phyloP scores from a whole-genome alignment of 352 stramenopile species.

The Phytophthora crassamura region DNA sequence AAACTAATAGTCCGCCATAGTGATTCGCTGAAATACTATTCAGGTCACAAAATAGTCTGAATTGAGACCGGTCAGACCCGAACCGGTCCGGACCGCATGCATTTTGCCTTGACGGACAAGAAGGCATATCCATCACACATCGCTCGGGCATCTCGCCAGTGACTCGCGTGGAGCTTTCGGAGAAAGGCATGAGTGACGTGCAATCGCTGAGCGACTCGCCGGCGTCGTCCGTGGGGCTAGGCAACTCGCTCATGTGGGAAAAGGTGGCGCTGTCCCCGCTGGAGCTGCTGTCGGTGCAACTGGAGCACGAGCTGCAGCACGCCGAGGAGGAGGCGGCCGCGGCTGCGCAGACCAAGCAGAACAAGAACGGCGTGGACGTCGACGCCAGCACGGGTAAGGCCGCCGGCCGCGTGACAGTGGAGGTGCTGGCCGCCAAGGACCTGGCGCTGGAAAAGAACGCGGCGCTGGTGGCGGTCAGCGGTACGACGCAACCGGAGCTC shows the following conservation, averaged over 20 bases:
- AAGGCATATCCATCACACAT: constrained; percentile 33
- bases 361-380: constrained; percentile 84
- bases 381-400: constrained; percentile 62
- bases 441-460: constrained; percentile 37
- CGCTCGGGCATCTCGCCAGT: constrained; percentile 7
- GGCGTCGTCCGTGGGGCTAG: constrained; percentile 49
- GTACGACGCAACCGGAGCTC: constrained; percentile 44
- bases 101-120: constrained; percentile 10
- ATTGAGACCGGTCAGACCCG: constrained; percentile 21
- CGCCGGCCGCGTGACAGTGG: constrained; percentile 53
- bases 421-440: constrained; percentile 56
- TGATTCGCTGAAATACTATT: too few relatives aligned
- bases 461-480: constrained; percentile 33
- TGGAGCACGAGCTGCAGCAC: constrained; percentile 72
- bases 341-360: constrained; percentile 47
- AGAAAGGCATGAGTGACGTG: constrained; percentile 52
- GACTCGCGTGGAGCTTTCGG: constrained; percentile 5
- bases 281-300: constrained; percentile 73
- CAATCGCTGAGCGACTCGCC: constrained; percentile 52
- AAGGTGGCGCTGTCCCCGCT: constrained; percentile 77
- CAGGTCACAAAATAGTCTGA: too few relatives aligned
- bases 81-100: constrained; percentile 18
- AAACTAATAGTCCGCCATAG: too few relatives aligned
- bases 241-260: constrained; percentile 80
- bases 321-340: constrained; percentile 50